Percentiles rank a stretch among this genome's conserved stretches.
Evolutionary conservation across 768 basidiomycete genomes (phyloP).

Genomic region (Tylopilus vinaceipallidus): DNA sequence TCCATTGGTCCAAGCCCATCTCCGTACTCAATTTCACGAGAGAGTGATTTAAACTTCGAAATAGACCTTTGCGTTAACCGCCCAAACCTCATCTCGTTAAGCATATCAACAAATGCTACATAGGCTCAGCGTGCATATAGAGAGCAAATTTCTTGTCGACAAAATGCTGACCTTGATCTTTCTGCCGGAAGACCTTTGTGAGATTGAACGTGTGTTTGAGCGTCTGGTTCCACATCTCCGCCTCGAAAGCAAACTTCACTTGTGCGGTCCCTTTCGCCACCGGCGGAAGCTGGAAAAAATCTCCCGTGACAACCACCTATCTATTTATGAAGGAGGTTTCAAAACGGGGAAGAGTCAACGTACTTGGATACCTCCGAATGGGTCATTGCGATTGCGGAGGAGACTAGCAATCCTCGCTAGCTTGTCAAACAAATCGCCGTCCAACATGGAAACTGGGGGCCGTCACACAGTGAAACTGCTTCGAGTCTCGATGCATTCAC

Average conservation of each 20-base stretch:
- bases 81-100: conserved; percentile 98
- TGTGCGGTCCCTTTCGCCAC: conserved; percentile 59
- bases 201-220: conserved; percentile 87
- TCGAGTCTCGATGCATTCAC: conserved; percentile 33
- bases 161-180: conserved; percentile 70
- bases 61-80: conserved; percentile 63
- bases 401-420: conserved; percentile 66
- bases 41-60: conserved; percentile 64
- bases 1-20: conserved; percentile 91
- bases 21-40: conserved; percentile 65
- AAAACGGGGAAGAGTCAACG: not conserved
- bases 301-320: conserved; percentile 89
- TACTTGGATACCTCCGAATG: conserved; percentile 96
- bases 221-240: conserved; percentile 67
- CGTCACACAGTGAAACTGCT: not conserved
- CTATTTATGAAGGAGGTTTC: not conserved
- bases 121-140: conserved; percentile 2
- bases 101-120: conserved; percentile 89
- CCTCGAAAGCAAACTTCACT: conserved; percentile 93
- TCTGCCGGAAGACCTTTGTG: conserved; percentile 93
- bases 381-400: conserved; percentile 58
- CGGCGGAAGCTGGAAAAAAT: conserved; percentile 98
- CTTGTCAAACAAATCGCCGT: conserved; percentile 91
- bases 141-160: not conserved
- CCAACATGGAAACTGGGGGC: conserved; percentile 90